Evolutionary conservation across 2,329 filamentous ascomycete genomes (phyloP), one percentile per base, ranked within the genome.

Genomic region (Penicillium sclerotigenum): DNA sequence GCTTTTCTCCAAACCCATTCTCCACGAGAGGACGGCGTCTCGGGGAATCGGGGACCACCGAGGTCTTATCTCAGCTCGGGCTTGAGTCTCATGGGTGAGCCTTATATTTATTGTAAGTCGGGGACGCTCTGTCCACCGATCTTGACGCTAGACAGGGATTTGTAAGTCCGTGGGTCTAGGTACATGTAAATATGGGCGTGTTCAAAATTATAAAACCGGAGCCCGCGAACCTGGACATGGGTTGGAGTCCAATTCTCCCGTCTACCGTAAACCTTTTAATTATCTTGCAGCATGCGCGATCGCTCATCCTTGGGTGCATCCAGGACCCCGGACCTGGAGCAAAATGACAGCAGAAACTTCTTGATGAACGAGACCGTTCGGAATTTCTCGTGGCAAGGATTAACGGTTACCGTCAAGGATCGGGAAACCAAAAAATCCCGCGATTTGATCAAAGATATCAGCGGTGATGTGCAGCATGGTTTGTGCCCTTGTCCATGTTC

Each of bases 371-470:
- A 81, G 16, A 81, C 81, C 0, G 83, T 92, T 38, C 77, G 80
- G 28, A 83, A 74, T 63, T 84, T 91, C 61, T 79, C 83, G 4
- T 93, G 89, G 88, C 77, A 79, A 45, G 77, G 81, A 52, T 76
- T 91, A 48, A 85, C 80, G 0, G 89, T 92, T 46, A 86, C 81
- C 0, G 88, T 93, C 61, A 89, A 89, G 65, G 88, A 92, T 71
- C 79, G 83, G 5, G 78, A 83, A 59, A 86, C 86, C 1, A 87
- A 87, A 64, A 68, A 83, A 59, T 79, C 83, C 1, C 84, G 85
- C 62, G 77, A 80, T 18, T 85, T 92, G 56, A 79, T 92, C 5
- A 79, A 82, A 31, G 77, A 83, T 62, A 81, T 87, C 46, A 80
- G 81, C 65, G 89, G 89, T 11, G 73, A 84, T 48, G 83, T 89